Base-by-base conservation (phyloP, 306 rosid species). In the Sechiopsis laciniata region DNA sequence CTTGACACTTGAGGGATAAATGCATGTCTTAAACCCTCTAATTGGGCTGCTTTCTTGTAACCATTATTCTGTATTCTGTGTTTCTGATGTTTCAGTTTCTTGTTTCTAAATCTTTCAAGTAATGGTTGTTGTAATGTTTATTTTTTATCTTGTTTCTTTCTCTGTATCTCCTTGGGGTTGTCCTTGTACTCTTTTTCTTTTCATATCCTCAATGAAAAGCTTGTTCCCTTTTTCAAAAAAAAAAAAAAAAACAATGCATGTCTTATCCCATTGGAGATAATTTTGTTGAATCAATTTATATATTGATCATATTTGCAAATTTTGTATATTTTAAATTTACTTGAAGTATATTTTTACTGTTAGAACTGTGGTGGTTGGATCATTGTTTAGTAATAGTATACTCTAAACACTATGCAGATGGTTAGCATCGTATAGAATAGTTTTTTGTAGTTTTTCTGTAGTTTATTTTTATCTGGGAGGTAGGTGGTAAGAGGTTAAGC, bases 1-100 rank as follows among this genome's bases (percentile, higher is more conserved):
- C 20, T 55, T 17, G 60, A 26, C 46, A 2, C 68, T 62, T 29
- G 48, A 19, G 15, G 46, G 68, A 13, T 32, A 62, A 14, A 62
- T 62, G 68, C 20, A 32, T 62, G 17, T 20, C 46, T 62, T 62
- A 37, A n/a, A n/a, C n/a, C n/a, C n/a, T n/a, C n/a, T n/a, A n/a
- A n/a, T n/a, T n/a, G n/a, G n/a, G n/a, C n/a, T n/a, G n/a, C n/a
- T n/a, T n/a, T n/a, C n/a, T n/a, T n/a, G n/a, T n/a, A n/a, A n/a
- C n/a, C n/a, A n/a, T n/a, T n/a, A n/a, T n/a, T n/a, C n/a, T n/a
- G n/a, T n/a, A n/a, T n/a, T n/a, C n/a, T n/a, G n/a, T n/a, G n/a
- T n/a, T n/a, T n/a, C n/a, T n/a, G n/a, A n/a, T n/a, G n/a, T n/a
- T n/a, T n/a, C n/a, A n/a, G n/a, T n/a, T n/a, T n/a, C n/a, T n/a